These are phyloP conservation scores for Populus trichocarpa DNA, from an alignment of 441 rosid genomes.

Conservation along the genomic window DNA sequence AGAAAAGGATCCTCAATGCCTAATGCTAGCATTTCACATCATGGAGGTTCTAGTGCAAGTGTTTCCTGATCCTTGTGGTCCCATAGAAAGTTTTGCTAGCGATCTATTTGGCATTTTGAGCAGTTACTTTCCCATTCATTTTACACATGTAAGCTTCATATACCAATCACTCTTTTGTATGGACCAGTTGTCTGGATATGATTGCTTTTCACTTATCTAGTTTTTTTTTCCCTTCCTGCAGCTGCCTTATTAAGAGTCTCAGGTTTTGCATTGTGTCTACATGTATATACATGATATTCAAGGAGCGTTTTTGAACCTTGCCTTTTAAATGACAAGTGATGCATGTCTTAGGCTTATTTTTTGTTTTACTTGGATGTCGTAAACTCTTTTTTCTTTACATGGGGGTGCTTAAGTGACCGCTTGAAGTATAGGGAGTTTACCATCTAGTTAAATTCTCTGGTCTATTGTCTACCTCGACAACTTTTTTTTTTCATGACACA, in stretches of 20 bases:
- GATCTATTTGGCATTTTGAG: constrained; percentile 64
- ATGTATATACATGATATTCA: neutral
- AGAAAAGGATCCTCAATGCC: constrained; percentile 92
- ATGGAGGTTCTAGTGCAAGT: constrained; percentile 57
- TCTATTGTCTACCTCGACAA: too few relatives aligned
- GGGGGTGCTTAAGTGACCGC: neutral
- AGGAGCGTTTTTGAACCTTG: neutral
- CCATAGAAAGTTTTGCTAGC: constrained; percentile 51
- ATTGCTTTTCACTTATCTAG: neutral
- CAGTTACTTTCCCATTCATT: constrained; percentile 87
- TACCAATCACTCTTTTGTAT: neutral
- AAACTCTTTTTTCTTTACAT: neutral
- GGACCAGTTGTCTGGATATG: neutral
- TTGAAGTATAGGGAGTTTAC: neutral
- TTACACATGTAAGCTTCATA: constrained; percentile 74
- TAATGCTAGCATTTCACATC: constrained; percentile 73
- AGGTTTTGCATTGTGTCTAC: neutral
- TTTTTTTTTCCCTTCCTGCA: neutral
- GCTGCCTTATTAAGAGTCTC: neutral
- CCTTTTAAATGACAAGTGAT: neutral
- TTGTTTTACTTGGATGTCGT: neutral
- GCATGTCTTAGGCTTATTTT: neutral
- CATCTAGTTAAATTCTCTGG: neutral
- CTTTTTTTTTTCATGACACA: neutral
- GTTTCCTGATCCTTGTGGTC: constrained; percentile 67